Evolutionary conservation across 1,139 yeast species (phyloP).

Genomic region (Hansenula sp.): DNA sequence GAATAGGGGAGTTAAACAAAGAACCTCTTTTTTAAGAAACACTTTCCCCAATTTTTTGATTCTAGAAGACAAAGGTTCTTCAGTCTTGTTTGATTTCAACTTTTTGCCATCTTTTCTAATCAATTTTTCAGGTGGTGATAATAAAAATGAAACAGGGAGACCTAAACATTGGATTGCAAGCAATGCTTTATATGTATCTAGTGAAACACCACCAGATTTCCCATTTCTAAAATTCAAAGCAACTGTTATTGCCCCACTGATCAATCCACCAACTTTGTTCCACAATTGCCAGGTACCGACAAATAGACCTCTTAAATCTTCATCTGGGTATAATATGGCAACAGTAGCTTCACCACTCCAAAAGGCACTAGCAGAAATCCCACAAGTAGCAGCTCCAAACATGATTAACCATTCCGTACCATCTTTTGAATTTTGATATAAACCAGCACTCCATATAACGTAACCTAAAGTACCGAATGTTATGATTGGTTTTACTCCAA

Average conservation of each 20-base stretch:
- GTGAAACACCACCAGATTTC: conserved; percentile 19
- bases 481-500: conserved; percentile 43
- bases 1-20: conserved; percentile 11
- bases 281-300: conserved; percentile 25
- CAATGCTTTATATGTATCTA: conserved; percentile 24
- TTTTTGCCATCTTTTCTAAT: conserved; percentile 20
- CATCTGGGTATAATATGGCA: conserved; percentile 23
- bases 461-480: conserved; percentile 23
- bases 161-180: conserved; percentile 25
- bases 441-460: conserved; percentile 25
- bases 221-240: conserved; percentile 16
- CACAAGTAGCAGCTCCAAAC: conserved; percentile 23
- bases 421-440: conserved; percentile 23
- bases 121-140: conserved; percentile 24
- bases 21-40: conserved; percentile 8
- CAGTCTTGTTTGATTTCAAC: conserved; percentile 12
- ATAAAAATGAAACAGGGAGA: conserved; percentile 17
- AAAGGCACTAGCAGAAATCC: conserved; percentile 22
- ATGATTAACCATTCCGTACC: conserved; percentile 24
- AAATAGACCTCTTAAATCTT: conserved; percentile 22
- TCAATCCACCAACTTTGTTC: conserved; percentile 23
- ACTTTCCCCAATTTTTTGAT: conserved; percentile 9
- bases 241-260: conserved; percentile 24
- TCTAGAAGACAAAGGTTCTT: conserved; percentile 9
- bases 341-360: conserved; percentile 26